Base-by-base conservation (phyloP, 2,329 filamentous ascomycete species). In the Fusarium abutilonis region DNA sequence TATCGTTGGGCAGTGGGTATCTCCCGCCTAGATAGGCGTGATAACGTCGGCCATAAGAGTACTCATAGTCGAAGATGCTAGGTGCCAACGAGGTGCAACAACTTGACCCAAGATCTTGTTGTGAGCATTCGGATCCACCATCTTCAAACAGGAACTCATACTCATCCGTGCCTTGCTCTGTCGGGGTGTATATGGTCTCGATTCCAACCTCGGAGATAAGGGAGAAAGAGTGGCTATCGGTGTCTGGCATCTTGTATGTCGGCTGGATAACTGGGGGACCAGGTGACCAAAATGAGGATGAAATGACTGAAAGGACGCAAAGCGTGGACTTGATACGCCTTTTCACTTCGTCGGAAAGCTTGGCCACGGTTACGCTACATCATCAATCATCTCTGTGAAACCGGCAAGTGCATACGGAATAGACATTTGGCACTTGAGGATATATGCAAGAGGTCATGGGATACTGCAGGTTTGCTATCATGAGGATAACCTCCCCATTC, bases 1-100 rank as follows among this genome's bases (percentile, higher is more conserved):
- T 73, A 59, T 82, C 79, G 52, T 83, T 82, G 4, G 80, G 79
- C 15, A 82, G 69, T 3, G 79, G 79, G 53, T 81, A 82, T n/a
- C 75, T 72, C 32, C 77, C 77, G 34, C 76, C 70, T 42, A 75
- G 74, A 62, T 77, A 82, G 29, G 74, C 73, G 64, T 82, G 80
- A 53, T 81, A 82, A n/a, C 70, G 69, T 44, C 75, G 72, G 4
- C 74, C 74, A 51, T 74, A 65, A 28, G 70, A 69, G 38, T 72
- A 66, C 52, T 77, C 75, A 53, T 75, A 69, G 32, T 70, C 70
- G 59, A 73, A 72, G 23, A 75, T 68, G 52, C 72, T 75, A 4
- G 74, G 70, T 14, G 71, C 62, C 15, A 77, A 64, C 13, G 75
- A 78, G 6, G 70, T 74, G 26, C 71, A 76, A 29, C 60, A 68